Conservation (phyloP, 441 rosid genomes). For the Brassica balearica region DNA sequence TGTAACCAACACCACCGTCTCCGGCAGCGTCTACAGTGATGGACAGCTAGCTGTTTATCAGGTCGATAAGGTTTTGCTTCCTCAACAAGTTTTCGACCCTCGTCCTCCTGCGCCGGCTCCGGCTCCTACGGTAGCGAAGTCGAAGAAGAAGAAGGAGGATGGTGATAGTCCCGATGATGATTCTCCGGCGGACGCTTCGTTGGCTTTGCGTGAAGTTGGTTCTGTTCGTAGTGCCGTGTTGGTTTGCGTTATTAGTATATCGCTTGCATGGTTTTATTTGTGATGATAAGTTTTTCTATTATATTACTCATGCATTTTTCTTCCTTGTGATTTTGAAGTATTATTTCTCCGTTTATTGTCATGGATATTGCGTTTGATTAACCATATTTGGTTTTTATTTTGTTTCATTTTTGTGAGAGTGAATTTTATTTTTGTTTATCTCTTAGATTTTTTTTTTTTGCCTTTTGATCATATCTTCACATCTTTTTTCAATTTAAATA, state of each 20-base stretch:
- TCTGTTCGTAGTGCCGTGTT: slow-evolving; percentile 31
- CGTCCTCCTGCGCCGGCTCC: slow-evolving; percentile 87
- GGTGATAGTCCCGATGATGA: slow-evolving; percentile 44
- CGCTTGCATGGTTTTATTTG: slow-evolving; percentile 44
- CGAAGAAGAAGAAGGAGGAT: slow-evolving; percentile 51
- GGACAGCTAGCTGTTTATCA: slow-evolving; percentile 87
- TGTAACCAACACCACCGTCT: slow-evolving; percentile 73
- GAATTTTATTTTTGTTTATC: slow-evolving; percentile 15
- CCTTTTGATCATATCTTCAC: not conserved
- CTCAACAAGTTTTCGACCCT: slow-evolving; percentile 70
- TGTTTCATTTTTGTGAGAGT: slow-evolving; percentile 3
- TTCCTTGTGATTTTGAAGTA: slow-evolving; percentile 10
- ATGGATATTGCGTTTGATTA: slow-evolving; percentile 12
- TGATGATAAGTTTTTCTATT: slow-evolving; percentile 36
- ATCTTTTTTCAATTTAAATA: not conserved
- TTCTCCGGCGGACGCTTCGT: slow-evolving; percentile 56
- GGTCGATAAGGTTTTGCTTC: slow-evolving; percentile 78
- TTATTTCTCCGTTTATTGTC: slow-evolving; percentile 8
- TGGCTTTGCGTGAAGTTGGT: slow-evolving; percentile 40
- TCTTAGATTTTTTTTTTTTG: not conserved
- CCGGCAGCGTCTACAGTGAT: slow-evolving; percentile 74
- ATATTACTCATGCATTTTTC: slow-evolving; percentile 18
- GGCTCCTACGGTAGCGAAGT: slow-evolving; percentile 60
- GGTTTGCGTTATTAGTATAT: slow-evolving; percentile 42
- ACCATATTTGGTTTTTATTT: slow-evolving; percentile 8